Evolutionary conservation across 805 yeast genomes (phyloP).

Genomic region (Diddensiella santjacobensis): DNA sequence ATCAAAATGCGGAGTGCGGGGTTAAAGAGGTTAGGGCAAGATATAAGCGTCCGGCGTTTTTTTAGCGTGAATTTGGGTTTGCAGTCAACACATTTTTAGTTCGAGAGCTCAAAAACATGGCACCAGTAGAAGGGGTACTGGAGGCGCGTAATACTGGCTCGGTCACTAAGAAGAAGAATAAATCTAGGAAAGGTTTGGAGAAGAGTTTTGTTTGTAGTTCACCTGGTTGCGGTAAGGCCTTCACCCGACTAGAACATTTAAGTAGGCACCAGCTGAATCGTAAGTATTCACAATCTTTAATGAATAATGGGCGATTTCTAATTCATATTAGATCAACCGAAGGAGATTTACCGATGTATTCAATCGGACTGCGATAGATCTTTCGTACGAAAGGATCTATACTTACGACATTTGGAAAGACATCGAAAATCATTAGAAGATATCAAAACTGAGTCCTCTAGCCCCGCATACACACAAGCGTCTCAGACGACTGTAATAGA

Average conservation of each 20-base stretch:
- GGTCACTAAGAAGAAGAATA: conserved; percentile 1
- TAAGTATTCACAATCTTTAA: conserved; percentile 5
- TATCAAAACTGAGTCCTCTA: not conserved
- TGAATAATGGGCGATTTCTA: not conserved
- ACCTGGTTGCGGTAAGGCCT: conserved; percentile 22
- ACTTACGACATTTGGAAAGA: conserved; percentile 28
- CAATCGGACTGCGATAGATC: conserved; percentile 29
- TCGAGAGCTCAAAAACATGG: too few relatives aligned
- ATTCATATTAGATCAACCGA: conserved; percentile 13
- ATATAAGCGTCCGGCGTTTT: too few relatives aligned
- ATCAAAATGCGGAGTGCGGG: too few relatives aligned
- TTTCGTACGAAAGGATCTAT: conserved; percentile 33
- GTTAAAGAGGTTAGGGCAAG: too few relatives aligned
- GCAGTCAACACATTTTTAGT: too few relatives aligned
- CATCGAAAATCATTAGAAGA: conserved; percentile 4
- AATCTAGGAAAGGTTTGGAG: conserved; percentile 29
- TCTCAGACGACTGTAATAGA: not conserved
- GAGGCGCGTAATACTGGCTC: too few relatives aligned
- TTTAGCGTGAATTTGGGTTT: too few relatives aligned
- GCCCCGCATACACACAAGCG: not conserved
- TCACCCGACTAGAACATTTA: conserved; percentile 26
- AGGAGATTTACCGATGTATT: conserved; percentile 14
- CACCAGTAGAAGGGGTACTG: too few relatives aligned
- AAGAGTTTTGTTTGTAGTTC: conserved; percentile 27
- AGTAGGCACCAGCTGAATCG: conserved; percentile 27